Base-by-base conservation (phyloP, 768 basidiomycete genomes). In the Boletus sp. region DNA sequence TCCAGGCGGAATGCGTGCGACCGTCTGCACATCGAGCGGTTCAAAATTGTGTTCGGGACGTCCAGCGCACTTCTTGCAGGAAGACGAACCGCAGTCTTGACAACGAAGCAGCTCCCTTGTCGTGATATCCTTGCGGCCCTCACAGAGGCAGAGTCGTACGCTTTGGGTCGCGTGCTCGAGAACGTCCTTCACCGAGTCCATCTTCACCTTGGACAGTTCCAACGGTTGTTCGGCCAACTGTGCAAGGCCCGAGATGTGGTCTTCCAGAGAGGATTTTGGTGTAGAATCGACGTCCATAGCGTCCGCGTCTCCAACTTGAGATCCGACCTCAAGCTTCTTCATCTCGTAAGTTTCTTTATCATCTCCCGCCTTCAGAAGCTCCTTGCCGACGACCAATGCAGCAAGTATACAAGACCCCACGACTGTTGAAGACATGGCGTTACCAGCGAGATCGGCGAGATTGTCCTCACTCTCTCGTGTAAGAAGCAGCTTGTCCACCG, bases 341-440 rank as follows among this genome's bases (percentile, higher is more conserved):
- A 77, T 80, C 65, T 91, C 89, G 64, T 92, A 92, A 3, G 82
- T 87, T 58, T 81, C 76, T 5, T 71, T 76, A 64, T 90, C 87
- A 37, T 83, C 72, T 5, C 90, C 90, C 1, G 74, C 73, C 59
- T 86, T 86, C 33, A 97, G 76, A 35, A 92, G 77, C 47, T 82
- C 80, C 68, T 78, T 79, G 7, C 85, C 84, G 1, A 86, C 73
- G 10, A 89, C 81, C 45, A 98, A 76, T 0, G 93, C 92, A 17
- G 89, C 86, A 54, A 96, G 75, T 60, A 97, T 91, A 60, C 92
- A 88, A 4, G 92, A 83, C 1, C 95, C 95, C 32, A 98, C 94
- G 28, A 97, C 95, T 1, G 95, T 97, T 5, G 94, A 92, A 1
- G 94, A 94, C 95, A 98, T 98, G 57, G 95, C 95, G 67, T 98